These are phyloP conservation scores for Emergomyces orientalis DNA, from an alignment of 2,329 filamentous ascomycete species.

Conservation along the genomic window DNA sequence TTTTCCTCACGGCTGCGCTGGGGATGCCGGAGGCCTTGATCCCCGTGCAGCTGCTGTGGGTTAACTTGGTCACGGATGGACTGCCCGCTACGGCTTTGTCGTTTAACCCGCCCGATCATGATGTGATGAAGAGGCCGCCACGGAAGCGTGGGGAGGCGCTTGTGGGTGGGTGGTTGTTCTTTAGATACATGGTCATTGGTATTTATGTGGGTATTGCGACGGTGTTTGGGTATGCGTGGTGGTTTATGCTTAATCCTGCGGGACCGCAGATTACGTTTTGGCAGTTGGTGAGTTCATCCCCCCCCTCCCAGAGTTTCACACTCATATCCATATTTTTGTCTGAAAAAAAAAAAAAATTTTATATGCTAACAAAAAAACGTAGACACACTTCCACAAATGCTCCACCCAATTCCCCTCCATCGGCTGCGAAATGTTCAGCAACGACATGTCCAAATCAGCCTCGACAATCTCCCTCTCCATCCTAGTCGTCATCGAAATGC, in stretches of 20 bases:
- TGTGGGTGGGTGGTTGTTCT: slow-evolving; percentile 92
- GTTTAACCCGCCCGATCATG: slow-evolving; percentile 97
- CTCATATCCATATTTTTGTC: not conserved
- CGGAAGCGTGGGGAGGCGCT: slow-evolving; percentile 87
- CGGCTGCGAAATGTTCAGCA: slow-evolving; percentile 82
- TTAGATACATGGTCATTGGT: slow-evolving; percentile 93
- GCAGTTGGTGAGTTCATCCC: slow-evolving; percentile 64
- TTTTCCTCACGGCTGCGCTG: slow-evolving; percentile 90
- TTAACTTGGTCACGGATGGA: slow-evolving; percentile 96
- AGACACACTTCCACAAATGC: slow-evolving; percentile 88
- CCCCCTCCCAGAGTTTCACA: no score
- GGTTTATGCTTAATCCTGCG: slow-evolving; percentile 91
- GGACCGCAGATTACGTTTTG: slow-evolving; percentile 88
- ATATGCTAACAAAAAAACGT: no score
- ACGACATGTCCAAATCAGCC: slow-evolving; percentile 76
- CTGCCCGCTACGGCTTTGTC: slow-evolving; percentile 91
- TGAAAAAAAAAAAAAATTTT: not conserved
- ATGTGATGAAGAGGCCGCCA: slow-evolving; percentile 90
- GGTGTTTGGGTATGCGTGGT: slow-evolving; percentile 98
- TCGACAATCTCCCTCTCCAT: slow-evolving; percentile 87
- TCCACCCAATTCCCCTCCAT: slow-evolving; percentile 75
- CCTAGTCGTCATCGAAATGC: slow-evolving; percentile 96
- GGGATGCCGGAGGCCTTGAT: slow-evolving; percentile 98
- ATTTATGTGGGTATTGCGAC: slow-evolving; percentile 91
- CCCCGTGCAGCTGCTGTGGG: slow-evolving; percentile 95